Evolutionary conservation across 768 basidiomycete species (phyloP), one percentile per base, ranked within the genome.

Genomic region (Dentipellis sp.): DNA sequence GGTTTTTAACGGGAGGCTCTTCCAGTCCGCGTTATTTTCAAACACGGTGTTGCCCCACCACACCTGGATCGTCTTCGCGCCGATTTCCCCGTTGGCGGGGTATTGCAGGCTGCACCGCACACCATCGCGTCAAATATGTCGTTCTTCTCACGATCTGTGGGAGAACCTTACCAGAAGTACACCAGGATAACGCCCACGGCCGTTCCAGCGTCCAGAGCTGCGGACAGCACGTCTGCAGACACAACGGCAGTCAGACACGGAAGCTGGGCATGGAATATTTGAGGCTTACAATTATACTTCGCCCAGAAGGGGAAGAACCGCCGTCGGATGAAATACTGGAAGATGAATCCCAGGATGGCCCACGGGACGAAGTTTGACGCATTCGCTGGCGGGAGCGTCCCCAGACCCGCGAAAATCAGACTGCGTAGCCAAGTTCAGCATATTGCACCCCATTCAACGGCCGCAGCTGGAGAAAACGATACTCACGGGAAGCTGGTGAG

Each of bases 391-490:
- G 74, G 74, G 58, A 75, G 72, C 56, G 62, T 47, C 42, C 70
- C 68, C 8, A 72, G 71, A n/a, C 73, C 73, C 55, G 64, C 68
- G 65, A 76, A 72, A 56, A 76, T 67, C 55, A 76, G 72, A 35
- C 54, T 55, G 16, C 14, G 39, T 6, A 6, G 6, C 29, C 29
- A 29, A 29, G 29, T 29, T 29, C 29, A 29, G 29, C 29, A 29
- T 3, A 29, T 6, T 29, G 29, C 29, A 29, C 29, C 29, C 6
- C 6, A 6, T 29, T 29, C 29, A 29, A 29, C 29, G 29, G 29
- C 29, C 29, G 29, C 6, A 29, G 29, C 6, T 29, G 29, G 29
- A 6, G 29, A 29, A 29, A 29, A 29, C 8, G 10, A 42, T 21
- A 45, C 53, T 53, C 40, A 53, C 4, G 74, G 74, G 64, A 72